Evolutionary conservation across 805 yeast species (phyloP).

Genomic region (Blastobotrys mokoenaii): DNA sequence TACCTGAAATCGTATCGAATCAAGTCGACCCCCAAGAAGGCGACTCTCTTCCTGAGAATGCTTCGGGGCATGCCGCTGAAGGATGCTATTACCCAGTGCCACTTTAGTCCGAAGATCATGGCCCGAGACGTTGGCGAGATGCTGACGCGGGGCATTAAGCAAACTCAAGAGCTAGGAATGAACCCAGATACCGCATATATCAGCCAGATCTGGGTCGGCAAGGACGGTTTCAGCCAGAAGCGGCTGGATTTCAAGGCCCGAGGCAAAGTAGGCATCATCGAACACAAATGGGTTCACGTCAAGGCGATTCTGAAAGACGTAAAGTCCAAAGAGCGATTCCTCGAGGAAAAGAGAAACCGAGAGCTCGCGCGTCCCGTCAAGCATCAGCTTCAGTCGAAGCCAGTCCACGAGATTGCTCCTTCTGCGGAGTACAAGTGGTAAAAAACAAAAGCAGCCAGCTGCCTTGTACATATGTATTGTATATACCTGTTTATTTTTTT

Average conservation of each 20-base stretch:
- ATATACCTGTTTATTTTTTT: constrained; percentile 5
- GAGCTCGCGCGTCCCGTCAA: constrained; percentile 38
- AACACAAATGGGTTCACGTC: constrained; percentile 72
- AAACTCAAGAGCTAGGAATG: constrained; percentile 53
- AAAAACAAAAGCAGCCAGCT: neutral
- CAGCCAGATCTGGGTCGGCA: constrained; percentile 82
- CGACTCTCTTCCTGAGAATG: constrained; percentile 69
- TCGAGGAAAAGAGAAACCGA: constrained; percentile 36
- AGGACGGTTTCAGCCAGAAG: constrained; percentile 68
- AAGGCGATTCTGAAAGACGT: constrained; percentile 66
- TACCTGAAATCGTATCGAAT: constrained; percentile 72
- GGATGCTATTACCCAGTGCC: constrained; percentile 85
- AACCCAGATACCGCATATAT: constrained; percentile 58
- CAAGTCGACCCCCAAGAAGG: constrained; percentile 83
- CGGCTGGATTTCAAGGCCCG: constrained; percentile 81
- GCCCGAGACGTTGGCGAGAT: constrained; percentile 71
- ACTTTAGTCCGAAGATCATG: constrained; percentile 73
- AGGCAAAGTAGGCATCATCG: constrained; percentile 76
- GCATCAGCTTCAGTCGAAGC: constrained; percentile 31
- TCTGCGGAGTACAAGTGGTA: constrained; percentile 31
- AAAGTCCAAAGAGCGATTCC: constrained; percentile 47
- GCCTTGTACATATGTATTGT: neutral
- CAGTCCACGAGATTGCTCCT: constrained; percentile 30
- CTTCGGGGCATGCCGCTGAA: constrained; percentile 62
- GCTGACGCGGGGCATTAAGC: constrained; percentile 61